Conservation (phyloP, 2,329 filamentous ascomycete species). For the Fusarium dlaminii region DNA sequence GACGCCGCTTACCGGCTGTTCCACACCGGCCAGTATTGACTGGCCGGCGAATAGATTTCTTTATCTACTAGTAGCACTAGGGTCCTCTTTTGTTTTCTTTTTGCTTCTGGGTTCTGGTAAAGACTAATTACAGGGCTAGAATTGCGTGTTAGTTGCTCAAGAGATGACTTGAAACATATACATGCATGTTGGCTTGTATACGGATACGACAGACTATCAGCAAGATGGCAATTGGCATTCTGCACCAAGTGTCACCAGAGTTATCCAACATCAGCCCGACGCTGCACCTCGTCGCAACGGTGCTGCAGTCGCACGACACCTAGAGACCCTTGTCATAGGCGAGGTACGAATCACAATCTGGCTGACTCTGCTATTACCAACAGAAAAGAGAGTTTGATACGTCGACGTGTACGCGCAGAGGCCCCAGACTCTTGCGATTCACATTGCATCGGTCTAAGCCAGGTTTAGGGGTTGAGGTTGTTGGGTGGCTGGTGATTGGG, state of each 20-base stretch:
- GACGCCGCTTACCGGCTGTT: constrained; percentile 30
- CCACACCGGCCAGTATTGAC: constrained; percentile 27
- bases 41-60: not conserved
- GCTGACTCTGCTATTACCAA: not conserved
- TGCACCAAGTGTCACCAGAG: constrained; percentile 7
- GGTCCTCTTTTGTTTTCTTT: not conserved
- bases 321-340: constrained; percentile 30
- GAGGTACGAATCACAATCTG: constrained; percentile 35
- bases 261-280: constrained; percentile 19
- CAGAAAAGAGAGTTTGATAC: not conserved
- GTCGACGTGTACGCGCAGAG: not conserved
- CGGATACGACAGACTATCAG: not conserved
- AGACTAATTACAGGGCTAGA: not conserved
- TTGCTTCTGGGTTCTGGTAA: not conserved
- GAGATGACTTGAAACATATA: not conserved
- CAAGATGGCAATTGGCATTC: not conserved
- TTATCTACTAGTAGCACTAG: not conserved
- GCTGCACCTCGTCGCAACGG: constrained; percentile 37
- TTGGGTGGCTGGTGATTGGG: constrained; percentile 14
- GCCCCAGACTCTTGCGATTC: constrained; percentile 19
- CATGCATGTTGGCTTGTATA: not conserved
- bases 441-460: constrained; percentile 22
- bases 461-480: not conserved
- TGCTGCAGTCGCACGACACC: constrained; percentile 38
- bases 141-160: not conserved